Percentiles rank a stretch among this genome's conserved stretches.
These are phyloP conservation scores for Rosa lucieae DNA, from an alignment of 306 rosid genomes.

Conservation along the genomic window DNA sequence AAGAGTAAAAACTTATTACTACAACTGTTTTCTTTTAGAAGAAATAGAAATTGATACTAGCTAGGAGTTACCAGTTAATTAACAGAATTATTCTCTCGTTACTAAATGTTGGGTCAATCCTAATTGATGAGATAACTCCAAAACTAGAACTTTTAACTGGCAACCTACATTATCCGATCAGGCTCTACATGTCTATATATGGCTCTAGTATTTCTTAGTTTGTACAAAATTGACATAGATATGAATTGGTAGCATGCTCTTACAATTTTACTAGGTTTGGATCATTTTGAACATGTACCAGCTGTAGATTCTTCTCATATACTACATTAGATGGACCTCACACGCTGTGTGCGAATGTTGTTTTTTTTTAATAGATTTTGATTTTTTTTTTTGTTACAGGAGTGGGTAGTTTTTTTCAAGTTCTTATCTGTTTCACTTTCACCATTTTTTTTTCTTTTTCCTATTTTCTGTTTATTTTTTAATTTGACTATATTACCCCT, in stretches of 20 bases:
- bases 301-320: not conserved
- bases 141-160: not conserved
- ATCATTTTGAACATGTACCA: not conserved
- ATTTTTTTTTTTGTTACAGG: no score
- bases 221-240: not conserved
- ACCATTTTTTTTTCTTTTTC: no score
- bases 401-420: no score
- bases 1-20: not conserved
- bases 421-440: no score
- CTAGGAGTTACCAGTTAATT: not conserved
- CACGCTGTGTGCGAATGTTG: no score
- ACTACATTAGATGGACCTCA: not conserved
- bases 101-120: not conserved
- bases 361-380: no score
- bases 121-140: not conserved
- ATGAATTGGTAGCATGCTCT: not conserved
- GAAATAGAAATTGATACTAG: not conserved
- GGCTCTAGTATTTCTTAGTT: conserved; percentile 2
- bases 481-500: no score
- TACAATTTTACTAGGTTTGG: not conserved
- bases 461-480: no score
- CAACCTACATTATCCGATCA: not conserved
- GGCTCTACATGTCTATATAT: not conserved
- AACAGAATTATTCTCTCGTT: not conserved
- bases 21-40: not conserved